Evolutionary conservation across 345 rosid genomes (phyloP).

Genomic region (Triadica sebifera): DNA sequence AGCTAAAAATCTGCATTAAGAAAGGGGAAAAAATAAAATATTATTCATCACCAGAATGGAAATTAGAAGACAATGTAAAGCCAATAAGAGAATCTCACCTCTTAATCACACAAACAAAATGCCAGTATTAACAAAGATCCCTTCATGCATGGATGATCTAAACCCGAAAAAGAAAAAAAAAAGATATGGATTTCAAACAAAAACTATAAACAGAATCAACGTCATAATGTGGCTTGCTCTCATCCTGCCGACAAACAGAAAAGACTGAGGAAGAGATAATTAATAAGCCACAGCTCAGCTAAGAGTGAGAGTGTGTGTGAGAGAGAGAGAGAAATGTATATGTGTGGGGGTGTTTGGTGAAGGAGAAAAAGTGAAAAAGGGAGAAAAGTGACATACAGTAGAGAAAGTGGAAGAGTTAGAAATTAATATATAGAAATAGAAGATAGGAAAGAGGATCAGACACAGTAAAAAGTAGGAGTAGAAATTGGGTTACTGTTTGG

Average conservation of each 20-base stretch:
- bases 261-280: too few relatives aligned
- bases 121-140: not conserved
- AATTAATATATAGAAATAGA: not conserved
- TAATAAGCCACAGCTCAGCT: slow-evolving; percentile 18
- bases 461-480: not conserved
- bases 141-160: slow-evolving; percentile 15
- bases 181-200: not conserved
- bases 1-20: slow-evolving; percentile 14
- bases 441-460: slow-evolving; percentile 18
- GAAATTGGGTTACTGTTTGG: too few relatives aligned
- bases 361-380: slow-evolving; percentile 25
- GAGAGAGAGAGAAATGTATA: not conserved
- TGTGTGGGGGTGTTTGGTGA: slow-evolving; percentile 27
- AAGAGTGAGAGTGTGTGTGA: slow-evolving; percentile 25
- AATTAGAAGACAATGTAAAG: not conserved
- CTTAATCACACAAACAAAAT: not conserved
- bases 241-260: slow-evolving; percentile 24
- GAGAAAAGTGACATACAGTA: slow-evolving; percentile 23
- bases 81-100: not conserved
- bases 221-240: not conserved
- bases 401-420: slow-evolving; percentile 12
- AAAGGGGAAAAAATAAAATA: not conserved
- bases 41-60: too few relatives aligned
- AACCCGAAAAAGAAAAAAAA: not conserved
- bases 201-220: not conserved